Evolutionary conservation across 192 early-diverging fungal species (phyloP).

Genomic region (Umbelopsis sp.): DNA sequence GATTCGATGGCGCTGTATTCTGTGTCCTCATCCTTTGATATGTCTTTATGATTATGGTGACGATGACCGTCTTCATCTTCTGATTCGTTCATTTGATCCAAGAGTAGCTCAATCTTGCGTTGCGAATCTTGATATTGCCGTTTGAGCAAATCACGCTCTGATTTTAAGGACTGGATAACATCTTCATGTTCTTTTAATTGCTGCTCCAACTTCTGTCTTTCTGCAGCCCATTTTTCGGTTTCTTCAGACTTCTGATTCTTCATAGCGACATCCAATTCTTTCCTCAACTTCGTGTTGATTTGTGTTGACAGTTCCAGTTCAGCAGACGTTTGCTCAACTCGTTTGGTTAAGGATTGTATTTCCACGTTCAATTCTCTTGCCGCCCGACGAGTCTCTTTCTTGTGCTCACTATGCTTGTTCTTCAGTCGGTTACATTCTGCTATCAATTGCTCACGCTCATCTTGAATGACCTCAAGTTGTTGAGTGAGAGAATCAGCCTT

Average conservation of each 20-base stretch:
- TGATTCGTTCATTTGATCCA: slow-evolving; percentile 17
- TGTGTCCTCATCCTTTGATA: background rate
- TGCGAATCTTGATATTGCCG: slow-evolving; percentile 10
- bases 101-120: slow-evolving; percentile 4
- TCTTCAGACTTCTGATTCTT: slow-evolving; percentile 1
- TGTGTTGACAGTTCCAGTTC: background rate
- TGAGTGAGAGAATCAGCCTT: background rate
- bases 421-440: background rate
- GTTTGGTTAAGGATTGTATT: background rate
- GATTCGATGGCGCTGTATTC: slow-evolving; percentile 13
- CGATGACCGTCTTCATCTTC: background rate
- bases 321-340: background rate
- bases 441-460: background rate
- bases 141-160: background rate
- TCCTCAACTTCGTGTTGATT: background rate
- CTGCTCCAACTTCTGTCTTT: background rate
- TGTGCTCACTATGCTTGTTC: slow-evolving; percentile 5
- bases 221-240: background rate
- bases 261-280: slow-evolving; percentile 1
- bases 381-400: background rate
- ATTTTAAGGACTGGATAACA: background rate
- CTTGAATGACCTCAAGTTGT: background rate
- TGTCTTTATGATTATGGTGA: background rate
- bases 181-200: background rate
- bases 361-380: slow-evolving; percentile 9